Percentiles rank a stretch among this genome's conserved stretches.
Conservation (phyloP, 345 rosid genomes). For the Populus ilicifolia region DNA sequence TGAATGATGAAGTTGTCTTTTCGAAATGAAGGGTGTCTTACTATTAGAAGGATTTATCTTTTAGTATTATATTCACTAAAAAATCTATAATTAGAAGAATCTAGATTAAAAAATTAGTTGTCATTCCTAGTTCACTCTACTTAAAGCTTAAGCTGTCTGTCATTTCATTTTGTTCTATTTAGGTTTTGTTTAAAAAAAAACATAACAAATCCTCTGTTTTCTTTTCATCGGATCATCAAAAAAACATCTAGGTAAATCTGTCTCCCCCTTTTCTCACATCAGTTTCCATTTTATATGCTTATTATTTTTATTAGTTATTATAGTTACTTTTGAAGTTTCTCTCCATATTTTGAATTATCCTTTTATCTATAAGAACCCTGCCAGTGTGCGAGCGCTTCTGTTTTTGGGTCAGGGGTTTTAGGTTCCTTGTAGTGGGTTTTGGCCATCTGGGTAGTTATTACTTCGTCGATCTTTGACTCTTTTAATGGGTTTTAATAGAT, state of each 20-base stretch:
- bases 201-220: constrained; percentile 14
- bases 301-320: constrained; percentile 3
- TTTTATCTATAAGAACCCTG: constrained; percentile 20
- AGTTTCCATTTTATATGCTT: not conserved
- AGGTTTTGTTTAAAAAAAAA: not conserved
- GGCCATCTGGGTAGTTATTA: constrained; percentile 17
- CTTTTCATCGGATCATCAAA: constrained; percentile 25
- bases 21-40: no score
- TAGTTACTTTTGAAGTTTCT: constrained; percentile 16
- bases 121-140: no score
- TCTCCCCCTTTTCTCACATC: not conserved
- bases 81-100: no score
- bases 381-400: not conserved
- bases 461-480: not conserved
- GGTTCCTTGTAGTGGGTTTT: constrained; percentile 23
- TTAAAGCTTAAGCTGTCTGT: no score
- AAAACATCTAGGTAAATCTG: constrained; percentile 20
- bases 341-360: constrained; percentile 49
- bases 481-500: not conserved
- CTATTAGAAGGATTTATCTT: no score
- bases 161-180: not conserved
- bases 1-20: no score
- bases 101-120: not conserved
- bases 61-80: no score
- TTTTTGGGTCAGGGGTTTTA: constrained; percentile 4